These are phyloP conservation scores for Dryadomyces quercivorus DNA, from an alignment of 2,329 filamentous ascomycete species.

Conservation along the genomic window DNA sequence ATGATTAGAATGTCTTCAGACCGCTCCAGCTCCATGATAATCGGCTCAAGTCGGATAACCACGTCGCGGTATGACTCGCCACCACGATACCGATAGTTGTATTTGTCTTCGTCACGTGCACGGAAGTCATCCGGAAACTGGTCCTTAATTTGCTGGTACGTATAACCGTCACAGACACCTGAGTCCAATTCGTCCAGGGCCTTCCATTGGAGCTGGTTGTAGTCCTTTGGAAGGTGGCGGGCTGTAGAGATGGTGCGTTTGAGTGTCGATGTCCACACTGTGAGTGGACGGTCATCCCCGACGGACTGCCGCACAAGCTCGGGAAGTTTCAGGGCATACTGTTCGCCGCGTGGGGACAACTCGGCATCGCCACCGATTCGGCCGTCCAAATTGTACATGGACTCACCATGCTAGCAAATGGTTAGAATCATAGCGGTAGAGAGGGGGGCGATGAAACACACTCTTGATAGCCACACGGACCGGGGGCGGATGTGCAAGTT, in stretches of 20 bases:
- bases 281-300: slow-evolving; percentile 52
- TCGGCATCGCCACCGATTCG: slow-evolving; percentile 88
- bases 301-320: slow-evolving; percentile 76
- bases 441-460: slow-evolving; percentile 31
- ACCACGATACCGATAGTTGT: slow-evolving; percentile 97
- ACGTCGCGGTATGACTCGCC: slow-evolving; percentile 95
- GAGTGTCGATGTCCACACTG: slow-evolving; percentile 51
- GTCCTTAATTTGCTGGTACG: slow-evolving; percentile 89
- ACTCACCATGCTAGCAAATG: slow-evolving; percentile 69
- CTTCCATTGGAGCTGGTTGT: slow-evolving; percentile 97
- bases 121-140: slow-evolving; percentile 88
- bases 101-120: slow-evolving; percentile 94
- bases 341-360: slow-evolving; percentile 73
- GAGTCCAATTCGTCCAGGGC: slow-evolving; percentile 94
- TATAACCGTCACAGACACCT: slow-evolving; percentile 91
- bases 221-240: slow-evolving; percentile 64
- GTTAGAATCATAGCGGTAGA: background rate
- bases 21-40: slow-evolving; percentile 98
- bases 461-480: slow-evolving; percentile 90
- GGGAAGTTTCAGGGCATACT: slow-evolving; percentile 76
- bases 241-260: slow-evolving; percentile 86
- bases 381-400: slow-evolving; percentile 78
- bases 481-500: slow-evolving; percentile 95
- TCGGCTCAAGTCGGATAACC: slow-evolving; percentile 92
- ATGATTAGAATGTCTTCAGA: slow-evolving; percentile 96